Conservation (phyloP, 371 early-diverging fungal genomes). For the Phascolomyces articulosus region DNA sequence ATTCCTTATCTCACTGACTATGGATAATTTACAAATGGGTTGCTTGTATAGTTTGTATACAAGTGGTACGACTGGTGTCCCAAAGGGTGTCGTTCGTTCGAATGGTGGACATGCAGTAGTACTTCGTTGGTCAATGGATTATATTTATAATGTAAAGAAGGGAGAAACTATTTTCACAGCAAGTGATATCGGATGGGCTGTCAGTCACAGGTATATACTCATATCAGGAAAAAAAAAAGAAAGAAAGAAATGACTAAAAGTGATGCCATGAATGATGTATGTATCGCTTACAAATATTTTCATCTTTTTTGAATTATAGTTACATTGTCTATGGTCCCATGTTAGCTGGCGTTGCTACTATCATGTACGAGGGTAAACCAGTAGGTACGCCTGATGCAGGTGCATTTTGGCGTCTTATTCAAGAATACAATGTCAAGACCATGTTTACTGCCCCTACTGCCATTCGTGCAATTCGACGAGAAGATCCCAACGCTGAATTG, state of each 20-base stretch:
- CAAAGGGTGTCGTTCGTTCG: slow-evolving; percentile 91
- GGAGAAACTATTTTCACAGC: slow-evolving; percentile 82
- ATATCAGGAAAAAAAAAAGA: background rate
- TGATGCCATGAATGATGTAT: background rate
- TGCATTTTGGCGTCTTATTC: slow-evolving; percentile 79
- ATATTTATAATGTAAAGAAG: slow-evolving; percentile 75
- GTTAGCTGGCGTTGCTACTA: slow-evolving; percentile 81
- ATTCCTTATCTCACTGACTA: too few relatives aligned
- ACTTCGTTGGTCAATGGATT: slow-evolving; percentile 76
- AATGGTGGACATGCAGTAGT: slow-evolving; percentile 91
- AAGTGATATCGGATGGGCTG: slow-evolving; percentile 95
- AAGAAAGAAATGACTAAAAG: background rate
- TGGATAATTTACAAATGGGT: too few relatives aligned
- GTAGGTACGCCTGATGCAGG: slow-evolving; percentile 83
- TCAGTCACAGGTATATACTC: slow-evolving; percentile 73
- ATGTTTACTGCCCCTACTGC: slow-evolving; percentile 96
- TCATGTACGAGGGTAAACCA: slow-evolving; percentile 92
- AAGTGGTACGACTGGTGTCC: slow-evolving; percentile 84
- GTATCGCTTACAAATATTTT: too few relatives aligned
- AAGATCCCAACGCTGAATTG: slow-evolving; percentile 68
- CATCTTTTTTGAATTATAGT: slow-evolving; percentile 25
- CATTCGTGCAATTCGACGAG: slow-evolving; percentile 82
- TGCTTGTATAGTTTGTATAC: slow-evolving; percentile 78
- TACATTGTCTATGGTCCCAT: slow-evolving; percentile 93
- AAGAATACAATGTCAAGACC: slow-evolving; percentile 77